Base-by-base conservation (phyloP, 2,329 filamentous ascomycete species). In the Ophiostoma quercus region DNA sequence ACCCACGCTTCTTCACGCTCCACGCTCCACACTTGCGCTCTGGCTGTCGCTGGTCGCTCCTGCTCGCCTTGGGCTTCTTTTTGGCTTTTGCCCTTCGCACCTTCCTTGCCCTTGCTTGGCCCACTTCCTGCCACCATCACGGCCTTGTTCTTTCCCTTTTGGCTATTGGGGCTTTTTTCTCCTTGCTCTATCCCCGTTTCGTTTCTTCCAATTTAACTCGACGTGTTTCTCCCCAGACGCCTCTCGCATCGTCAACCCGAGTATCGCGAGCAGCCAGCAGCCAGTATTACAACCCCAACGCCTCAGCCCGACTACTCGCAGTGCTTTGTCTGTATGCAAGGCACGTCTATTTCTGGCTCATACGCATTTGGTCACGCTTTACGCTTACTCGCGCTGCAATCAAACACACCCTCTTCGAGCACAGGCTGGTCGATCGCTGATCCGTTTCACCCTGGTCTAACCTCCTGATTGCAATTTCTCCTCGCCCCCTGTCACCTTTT, bases 391-490 rank as follows among this genome's bases (percentile, higher is more conserved):
- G 11, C 11, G 51, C 51, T 57, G 51, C 22, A 66, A 69, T 66
- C 22, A 66, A 32, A 54, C 47, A 69, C 68, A 29, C 32, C n/a
- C 60, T 47, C 22, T 29, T 43, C n/a, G 43, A 57, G 51, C 51
- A 25, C 51, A 29, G 19, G 32, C 37, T 68, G 51, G 65, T 57
- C 57, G 66, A 43, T 12, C 68, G 67, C 67, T 70, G 69, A 66
- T 68, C 67, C 66, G 63, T 68, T 71, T 70, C 68, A 70, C 67
- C 72, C 71, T 71, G 54, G 71, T 71, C 70, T 60, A 70, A 69
- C 69, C 71, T 71, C 72, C 71, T 72, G 68, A 70, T 68, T 70
- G 71, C 70, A 73, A 73, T 73, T 70, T 73, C 67, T 70, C 72
- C 11, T 57, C 22, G 16, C 71, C 70, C 67, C 70, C 65, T 71